Percentiles rank a stretch among this genome's conserved stretches.
Evolutionary conservation across 345 rosid genomes (phyloP).

Genomic region (Aethionema arabicum): DNA sequence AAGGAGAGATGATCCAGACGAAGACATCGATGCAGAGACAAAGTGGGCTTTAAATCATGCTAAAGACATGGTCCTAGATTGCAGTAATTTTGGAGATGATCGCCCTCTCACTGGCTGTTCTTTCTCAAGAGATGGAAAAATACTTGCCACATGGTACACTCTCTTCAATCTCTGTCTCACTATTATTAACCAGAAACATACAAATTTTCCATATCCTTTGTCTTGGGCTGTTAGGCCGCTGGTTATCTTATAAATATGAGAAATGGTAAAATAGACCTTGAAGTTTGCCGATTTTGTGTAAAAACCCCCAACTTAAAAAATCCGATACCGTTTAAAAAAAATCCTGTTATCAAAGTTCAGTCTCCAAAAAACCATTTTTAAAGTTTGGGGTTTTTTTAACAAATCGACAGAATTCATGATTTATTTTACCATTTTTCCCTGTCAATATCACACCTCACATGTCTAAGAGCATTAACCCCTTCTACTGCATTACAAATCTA

Average conservation of each 20-base stretch:
- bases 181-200: conserved; percentile 6
- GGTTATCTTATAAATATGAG: neutral
- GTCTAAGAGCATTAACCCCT: neutral
- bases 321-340: too few species aligned
- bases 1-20: conserved; percentile 89
- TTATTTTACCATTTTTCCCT: too few species aligned
- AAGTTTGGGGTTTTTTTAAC: too few species aligned
- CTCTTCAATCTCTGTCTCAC: conserved; percentile 16
- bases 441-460: neutral
- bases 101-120: conserved; percentile 93
- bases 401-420: too few species aligned
- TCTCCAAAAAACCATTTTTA: too few species aligned
- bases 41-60: conserved; percentile 73
- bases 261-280: too few species aligned
- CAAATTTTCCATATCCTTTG: neutral
- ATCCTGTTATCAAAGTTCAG: too few species aligned
- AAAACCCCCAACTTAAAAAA: too few species aligned
- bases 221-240: conserved; percentile 12
- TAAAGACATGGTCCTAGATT: conserved; percentile 63
- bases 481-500: conserved; percentile 1
- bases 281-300: too few species aligned
- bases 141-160: conserved; percentile 83
- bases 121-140: conserved; percentile 72
- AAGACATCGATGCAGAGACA: conserved; percentile 81
- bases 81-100: conserved; percentile 88